Base-by-base conservation (phyloP, 2,329 filamentous ascomycete species). In the Fusarium keratoplasticum region DNA sequence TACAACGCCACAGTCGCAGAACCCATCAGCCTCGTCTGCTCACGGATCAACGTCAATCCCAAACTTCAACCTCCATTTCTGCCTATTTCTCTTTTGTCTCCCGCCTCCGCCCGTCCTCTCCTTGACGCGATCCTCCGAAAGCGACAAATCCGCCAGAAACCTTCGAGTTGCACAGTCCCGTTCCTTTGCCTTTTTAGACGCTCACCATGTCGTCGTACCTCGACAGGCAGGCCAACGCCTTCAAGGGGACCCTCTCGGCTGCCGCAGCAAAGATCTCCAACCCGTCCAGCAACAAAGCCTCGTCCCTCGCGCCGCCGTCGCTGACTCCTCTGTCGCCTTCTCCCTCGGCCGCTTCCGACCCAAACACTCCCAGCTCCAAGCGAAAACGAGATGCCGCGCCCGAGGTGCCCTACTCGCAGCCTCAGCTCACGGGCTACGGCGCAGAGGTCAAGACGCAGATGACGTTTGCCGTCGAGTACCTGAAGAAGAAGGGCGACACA, bases 401-500 rank as follows among this genome's bases (percentile, higher is more conserved):
- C 55, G 86, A 88, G 14, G 87, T 94, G 62, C 81, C 81, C 50
- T 96, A 92, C 84, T 95, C 94, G 65, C 94, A 95, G 84, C 94
- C 94, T 22, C 89, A 89, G 73, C 91, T 92, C 79, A 94, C 91
- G 18, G 93, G 92, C 80, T 94, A 92, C 61, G 95, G 95, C 75
- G 88, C 88, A 69, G 93, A 96, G 82, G 91, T 96, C 81, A 92
- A 95, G 86, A 97, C 95, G 14, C 94, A 97, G 82, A 92, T 98
- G 81, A 90, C 93, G 67, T 98, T 95, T 84, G 94, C 95, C 22
- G 92, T 97, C 81, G 91, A 95, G 72, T 94, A 95, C 81, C 90
- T 98, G 69, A 92, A 92, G 84, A 90, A 92, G 80, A 92, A 92
- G 81, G 89, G 90, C 67, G 85, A 91, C 70, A 85, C 93, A 64